Percentiles rank a stretch among this genome's conserved stretches.
Conservation (phyloP, 2,329 filamentous ascomycete genomes). For the Epicoccum nigrum region DNA sequence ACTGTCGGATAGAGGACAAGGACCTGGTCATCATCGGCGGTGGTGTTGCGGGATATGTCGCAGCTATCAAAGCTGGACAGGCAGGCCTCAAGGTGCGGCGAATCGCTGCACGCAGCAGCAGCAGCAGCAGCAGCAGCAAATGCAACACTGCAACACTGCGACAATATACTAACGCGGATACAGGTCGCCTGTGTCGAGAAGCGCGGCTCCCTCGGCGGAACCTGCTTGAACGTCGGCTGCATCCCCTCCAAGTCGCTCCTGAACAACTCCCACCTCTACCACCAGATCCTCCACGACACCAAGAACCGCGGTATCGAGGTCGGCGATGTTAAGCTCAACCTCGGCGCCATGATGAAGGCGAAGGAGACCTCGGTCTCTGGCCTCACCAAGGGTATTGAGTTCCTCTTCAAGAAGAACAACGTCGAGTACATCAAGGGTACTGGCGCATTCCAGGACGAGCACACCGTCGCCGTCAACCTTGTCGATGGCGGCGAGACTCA, state of each 20-base stretch:
- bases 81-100: conserved; percentile 84
- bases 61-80: conserved; percentile 98
- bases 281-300: conserved; percentile 95
- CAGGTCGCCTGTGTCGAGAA: conserved; percentile 98
- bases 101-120: background rate
- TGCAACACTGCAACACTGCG: background rate
- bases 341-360: conserved; percentile 95
- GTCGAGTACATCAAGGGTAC: conserved; percentile 97
- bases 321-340: conserved; percentile 94
- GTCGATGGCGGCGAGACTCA: conserved; percentile 90
- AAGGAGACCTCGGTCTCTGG: conserved; percentile 90
- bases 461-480: conserved; percentile 89
- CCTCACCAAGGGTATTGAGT: conserved; percentile 97
- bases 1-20: conserved; percentile 74
- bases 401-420: conserved; percentile 98
- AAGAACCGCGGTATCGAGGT: conserved; percentile 98
- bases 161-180: conserved; percentile 8
- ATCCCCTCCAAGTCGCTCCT: conserved; percentile 99
- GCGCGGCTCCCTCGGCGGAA: conserved; percentile 91
- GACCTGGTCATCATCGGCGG: conserved; percentile 97
- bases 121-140: background rate
- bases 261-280: conserved; percentile 99
- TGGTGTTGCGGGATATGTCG: conserved; percentile 97
- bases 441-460: conserved; percentile 83
- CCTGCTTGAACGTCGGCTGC: conserved; percentile 98